Conservation (phyloP, 2,329 filamentous ascomycete species). For the Chrysoporthe austroafricana region DNA sequence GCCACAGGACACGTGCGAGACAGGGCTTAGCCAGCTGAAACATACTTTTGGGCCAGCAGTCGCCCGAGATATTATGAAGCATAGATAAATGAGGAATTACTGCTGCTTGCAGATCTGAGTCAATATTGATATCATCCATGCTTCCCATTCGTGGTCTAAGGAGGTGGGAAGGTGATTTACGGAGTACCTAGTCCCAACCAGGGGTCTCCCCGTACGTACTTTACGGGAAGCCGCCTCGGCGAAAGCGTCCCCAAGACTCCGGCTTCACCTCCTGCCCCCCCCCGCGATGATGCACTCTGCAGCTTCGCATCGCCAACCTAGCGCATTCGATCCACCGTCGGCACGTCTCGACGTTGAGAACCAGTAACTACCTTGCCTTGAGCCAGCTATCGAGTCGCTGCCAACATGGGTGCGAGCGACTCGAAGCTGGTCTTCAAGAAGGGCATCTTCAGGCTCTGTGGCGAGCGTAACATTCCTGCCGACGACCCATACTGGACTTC, state of each 20-base stretch:
- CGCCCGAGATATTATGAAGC: neutral
- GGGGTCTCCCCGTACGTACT: neutral
- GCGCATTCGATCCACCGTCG: neutral
- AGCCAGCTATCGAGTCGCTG: slow-evolving; percentile 31
- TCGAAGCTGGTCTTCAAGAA: slow-evolving; percentile 99
- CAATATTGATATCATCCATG: neutral
- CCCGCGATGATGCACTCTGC: neutral
- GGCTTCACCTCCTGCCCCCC: neutral
- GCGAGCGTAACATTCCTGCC: slow-evolving; percentile 83
- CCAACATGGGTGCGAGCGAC: slow-evolving; percentile 90
- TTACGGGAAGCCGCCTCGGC: neutral
- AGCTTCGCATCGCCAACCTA: neutral
- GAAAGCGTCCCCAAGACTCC: neutral
- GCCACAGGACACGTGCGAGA: neutral
- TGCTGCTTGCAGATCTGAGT: slow-evolving; percentile 8
- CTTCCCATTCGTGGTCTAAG: neutral
- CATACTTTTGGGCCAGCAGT: neutral
- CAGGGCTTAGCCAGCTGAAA: neutral
- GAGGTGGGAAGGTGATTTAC: neutral
- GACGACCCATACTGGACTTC: slow-evolving; percentile 93
- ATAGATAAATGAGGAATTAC: neutral
- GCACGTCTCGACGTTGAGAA: slow-evolving; percentile 11
- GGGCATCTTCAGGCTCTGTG: slow-evolving; percentile 95
- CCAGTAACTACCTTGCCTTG: slow-evolving; percentile 5
- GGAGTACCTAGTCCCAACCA: neutral